A percentile compares a stretch with the other conserved stretches of the same genome.
Evolutionary conservation across 768 basidiomycete species (phyloP).

Genomic region (Kwoniella pini): DNA sequence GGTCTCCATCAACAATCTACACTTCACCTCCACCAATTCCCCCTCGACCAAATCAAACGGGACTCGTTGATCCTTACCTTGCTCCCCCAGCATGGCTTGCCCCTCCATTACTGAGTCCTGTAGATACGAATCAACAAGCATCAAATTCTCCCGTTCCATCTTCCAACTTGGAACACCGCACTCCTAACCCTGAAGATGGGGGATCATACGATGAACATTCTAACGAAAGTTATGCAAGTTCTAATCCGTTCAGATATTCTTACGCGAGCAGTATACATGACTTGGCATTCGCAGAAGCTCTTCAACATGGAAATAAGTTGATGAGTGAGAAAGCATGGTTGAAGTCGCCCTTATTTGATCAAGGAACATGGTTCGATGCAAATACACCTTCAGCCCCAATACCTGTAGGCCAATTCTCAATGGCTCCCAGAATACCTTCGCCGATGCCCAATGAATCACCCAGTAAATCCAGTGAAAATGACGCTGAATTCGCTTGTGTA

Average conservation of each 20-base stretch:
- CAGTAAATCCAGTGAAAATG: neutral
- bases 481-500: neutral
- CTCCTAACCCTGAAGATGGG: neutral
- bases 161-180: conserved; percentile 9
- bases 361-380: conserved; percentile 18
- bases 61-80: conserved; percentile 8
- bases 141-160: conserved; percentile 11
- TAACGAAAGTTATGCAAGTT: conserved; percentile 9
- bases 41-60: conserved; percentile 1
- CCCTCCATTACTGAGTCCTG: neutral
- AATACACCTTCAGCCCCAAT: conserved; percentile 14
- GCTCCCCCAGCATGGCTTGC: conserved; percentile 18
- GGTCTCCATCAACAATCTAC: conserved; percentile 4
- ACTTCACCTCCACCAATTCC: conserved; percentile 7
- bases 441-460: conserved; percentile 1
- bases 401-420: conserved; percentile 4
- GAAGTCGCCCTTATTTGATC: conserved; percentile 19
- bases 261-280: conserved; percentile 42
- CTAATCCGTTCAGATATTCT: conserved; percentile 31
- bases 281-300: conserved; percentile 29
- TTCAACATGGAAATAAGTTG: conserved; percentile 19
- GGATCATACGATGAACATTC: neutral
- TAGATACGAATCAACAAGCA: neutral
- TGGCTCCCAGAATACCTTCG: conserved; percentile 9
- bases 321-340: conserved; percentile 43